Evolutionary conservation across 768 basidiomycete species (phyloP).

Genomic region (Kwoniella sp.): DNA sequence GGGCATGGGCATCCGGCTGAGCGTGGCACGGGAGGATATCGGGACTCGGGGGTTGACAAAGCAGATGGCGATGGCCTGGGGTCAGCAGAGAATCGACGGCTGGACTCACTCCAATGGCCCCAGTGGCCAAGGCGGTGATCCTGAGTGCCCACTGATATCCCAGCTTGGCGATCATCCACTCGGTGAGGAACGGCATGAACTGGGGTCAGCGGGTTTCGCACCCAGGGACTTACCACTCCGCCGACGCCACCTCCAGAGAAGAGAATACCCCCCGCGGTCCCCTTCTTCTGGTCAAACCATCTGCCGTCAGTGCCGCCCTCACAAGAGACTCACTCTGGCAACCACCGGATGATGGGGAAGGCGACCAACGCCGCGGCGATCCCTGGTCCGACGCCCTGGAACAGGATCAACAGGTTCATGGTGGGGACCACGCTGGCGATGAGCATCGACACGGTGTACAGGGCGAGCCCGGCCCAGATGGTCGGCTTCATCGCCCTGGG

Average conservation of each 20-base stretch:
- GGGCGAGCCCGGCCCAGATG: conserved; percentile 20
- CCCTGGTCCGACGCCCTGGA: conserved; percentile 26
- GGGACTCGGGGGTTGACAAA: conserved; percentile 30
- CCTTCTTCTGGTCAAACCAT: conserved; percentile 27
- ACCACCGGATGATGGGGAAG: conserved; percentile 27
- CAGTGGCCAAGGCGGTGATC: conserved; percentile 13
- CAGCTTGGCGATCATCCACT: conserved; percentile 13
- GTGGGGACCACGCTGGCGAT: conserved; percentile 15
- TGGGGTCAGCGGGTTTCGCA: not conserved
- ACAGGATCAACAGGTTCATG: conserved; percentile 12
- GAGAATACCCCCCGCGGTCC: conserved; percentile 19
- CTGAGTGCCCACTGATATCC: conserved; percentile 22
- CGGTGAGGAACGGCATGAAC: conserved; percentile 22
- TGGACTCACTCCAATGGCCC: conserved; percentile 12
- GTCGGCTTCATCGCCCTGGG: conserved; percentile 21
- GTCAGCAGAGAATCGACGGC: not conserved
- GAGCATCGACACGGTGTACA: conserved; percentile 15
- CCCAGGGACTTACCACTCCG: conserved; percentile 13
- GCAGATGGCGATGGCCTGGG: conserved; percentile 17
- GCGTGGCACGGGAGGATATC: conserved; percentile 8
- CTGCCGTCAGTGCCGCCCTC: not conserved
- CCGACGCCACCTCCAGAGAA: conserved; percentile 29
- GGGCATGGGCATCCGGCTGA: conserved; percentile 19
- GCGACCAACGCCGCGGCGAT: conserved; percentile 20
- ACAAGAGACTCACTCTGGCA: conserved; percentile 20